Base-by-base conservation (phyloP, 306 rosid species). In the Quercus parvula region DNA sequence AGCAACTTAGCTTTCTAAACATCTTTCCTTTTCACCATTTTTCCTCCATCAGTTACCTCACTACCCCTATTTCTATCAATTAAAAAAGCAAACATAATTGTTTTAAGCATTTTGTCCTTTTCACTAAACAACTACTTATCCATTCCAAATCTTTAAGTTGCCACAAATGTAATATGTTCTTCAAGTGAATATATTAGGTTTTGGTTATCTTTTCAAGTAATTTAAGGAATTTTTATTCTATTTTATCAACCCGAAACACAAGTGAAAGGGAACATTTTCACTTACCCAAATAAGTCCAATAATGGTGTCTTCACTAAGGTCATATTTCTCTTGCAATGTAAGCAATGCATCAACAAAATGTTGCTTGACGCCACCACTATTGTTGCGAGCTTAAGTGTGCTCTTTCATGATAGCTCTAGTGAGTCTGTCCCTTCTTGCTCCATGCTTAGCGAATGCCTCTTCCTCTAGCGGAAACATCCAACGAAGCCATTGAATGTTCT, bases 271-370 rank as follows among this genome's bases (percentile, higher is more conserved):
- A 38, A 38, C 5, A 63, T 63, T 63, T 6, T n/a, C 54, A 76
- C 80, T 0, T 87, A 92, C 97, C 97, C 99, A 92, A 55, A 90
- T 92, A 66, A 92, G 97, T 35, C 97, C 97, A 64, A 91, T 92
- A 77, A 94, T 88, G 64, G 97, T 94, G 81, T 94, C 99, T 72
- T 92, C 95, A 54, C 97, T 90, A 6, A 92, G 95, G 82, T 92
- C 97, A 74, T 92, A 94, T 75, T 92, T 83, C 6, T 90, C 91
- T 67, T 94, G 79, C 86, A 94, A 75, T 4, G 97, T 92, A 28
- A 94, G 97, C 77, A 94, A 86, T 0, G 97, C 95, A 77, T 92
- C 97, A 0, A 94, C 95, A 70, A 94, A 94, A 68, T 94, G 99
- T 22, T 91, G 93, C 78, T 94, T 91, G 74, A 88, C 88, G 30